Evolutionary conservation across 306 rosid genomes (phyloP).

Genomic region (Nissolia schottii): DNA sequence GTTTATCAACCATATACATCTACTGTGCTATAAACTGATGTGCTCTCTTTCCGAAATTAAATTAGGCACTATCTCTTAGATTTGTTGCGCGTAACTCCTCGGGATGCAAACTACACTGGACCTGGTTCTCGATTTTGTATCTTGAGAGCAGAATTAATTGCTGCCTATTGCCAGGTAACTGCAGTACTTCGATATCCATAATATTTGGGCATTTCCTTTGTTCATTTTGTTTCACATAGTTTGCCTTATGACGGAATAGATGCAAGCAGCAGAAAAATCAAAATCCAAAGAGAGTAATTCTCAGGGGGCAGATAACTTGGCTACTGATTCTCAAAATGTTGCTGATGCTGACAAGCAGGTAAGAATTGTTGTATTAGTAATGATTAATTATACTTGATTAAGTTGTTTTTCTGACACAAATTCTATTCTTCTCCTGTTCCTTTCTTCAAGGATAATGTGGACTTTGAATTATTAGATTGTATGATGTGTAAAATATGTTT

Average conservation of each 20-base stretch:
- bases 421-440: neutral
- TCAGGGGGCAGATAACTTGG: conserved; percentile 30
- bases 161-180: conserved; percentile 65
- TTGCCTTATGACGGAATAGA: conserved; percentile 35
- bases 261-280: conserved; percentile 46
- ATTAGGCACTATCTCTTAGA: conserved; percentile 82
- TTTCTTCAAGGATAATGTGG: neutral
- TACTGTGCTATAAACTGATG: neutral
- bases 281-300: conserved; percentile 38
- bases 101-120: conserved; percentile 77
- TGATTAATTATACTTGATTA: neutral
- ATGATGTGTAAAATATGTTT: neutral
- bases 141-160: conserved; percentile 68
- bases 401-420: neutral
- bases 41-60: neutral
- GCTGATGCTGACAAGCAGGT: conserved; percentile 35
- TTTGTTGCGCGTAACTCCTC: conserved; percentile 85
- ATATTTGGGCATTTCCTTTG: neutral
- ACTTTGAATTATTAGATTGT: neutral
- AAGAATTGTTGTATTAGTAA: conserved; percentile 13
- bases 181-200: neutral
- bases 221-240: neutral
- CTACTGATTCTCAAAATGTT: conserved; percentile 28
- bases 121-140: conserved; percentile 70
- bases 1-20: neutral